Percentiles rank a stretch among this genome's conserved stretches.
Conservation (phyloP, 1,139 yeast species). For the Kodamaea alishanica region DNA sequence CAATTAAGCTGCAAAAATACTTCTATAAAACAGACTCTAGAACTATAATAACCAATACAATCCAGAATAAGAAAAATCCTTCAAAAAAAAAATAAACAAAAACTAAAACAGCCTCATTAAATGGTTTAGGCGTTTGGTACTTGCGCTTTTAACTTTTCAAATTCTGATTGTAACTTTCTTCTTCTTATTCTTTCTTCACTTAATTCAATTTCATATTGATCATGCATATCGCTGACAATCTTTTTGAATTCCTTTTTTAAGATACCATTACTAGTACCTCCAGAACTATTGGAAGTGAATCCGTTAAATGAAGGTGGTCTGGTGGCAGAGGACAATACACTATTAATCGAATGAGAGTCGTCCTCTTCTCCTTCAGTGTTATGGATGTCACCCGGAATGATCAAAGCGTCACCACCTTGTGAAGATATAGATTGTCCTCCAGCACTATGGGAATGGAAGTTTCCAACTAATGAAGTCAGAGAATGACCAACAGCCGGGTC, state of each 20-base stretch:
- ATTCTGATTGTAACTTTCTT: conserved; percentile 43
- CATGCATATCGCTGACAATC: conserved; percentile 60
- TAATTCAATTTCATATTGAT: conserved; percentile 56
- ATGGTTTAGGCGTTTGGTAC: background rate
- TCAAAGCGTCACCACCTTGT: conserved; percentile 20
- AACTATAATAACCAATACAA: too few relatives aligned
- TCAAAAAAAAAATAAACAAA: background rate
- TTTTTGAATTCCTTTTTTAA: conserved; percentile 70
- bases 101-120: background rate
- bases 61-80: background rate
- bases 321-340: conserved; percentile 15
- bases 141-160: conserved; percentile 16
- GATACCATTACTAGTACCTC: conserved; percentile 39
- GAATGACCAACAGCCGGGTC: conserved; percentile 10
- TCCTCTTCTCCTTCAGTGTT: conserved; percentile 14
- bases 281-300: conserved; percentile 4
- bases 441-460: conserved; percentile 8
- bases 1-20: too few relatives aligned
- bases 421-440: conserved; percentile 20
- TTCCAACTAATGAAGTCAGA: conserved; percentile 9
- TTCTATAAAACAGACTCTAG: too few relatives aligned
- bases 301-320: conserved; percentile 17
- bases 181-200: conserved; percentile 55
- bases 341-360: conserved; percentile 15
- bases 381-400: conserved; percentile 9